A percentile compares a stretch with the other conserved stretches of the same genome.
phyloP scores from a whole-genome alignment of 2,329 filamentous ascomycete species.

The Talaromyces sp. region DNA sequence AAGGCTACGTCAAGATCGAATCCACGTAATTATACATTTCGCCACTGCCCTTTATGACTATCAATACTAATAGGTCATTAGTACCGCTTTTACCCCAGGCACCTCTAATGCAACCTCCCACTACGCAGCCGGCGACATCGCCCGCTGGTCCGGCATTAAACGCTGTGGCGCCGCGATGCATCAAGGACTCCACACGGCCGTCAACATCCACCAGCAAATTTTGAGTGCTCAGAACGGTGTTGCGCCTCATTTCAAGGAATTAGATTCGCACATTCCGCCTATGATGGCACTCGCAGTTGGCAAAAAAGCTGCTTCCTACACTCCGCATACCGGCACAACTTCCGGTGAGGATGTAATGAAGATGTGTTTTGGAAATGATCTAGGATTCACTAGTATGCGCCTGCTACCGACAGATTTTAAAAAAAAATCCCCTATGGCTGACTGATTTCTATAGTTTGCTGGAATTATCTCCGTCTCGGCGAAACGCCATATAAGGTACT shows the following conservation, averaged over 20 bases:
- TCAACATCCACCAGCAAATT: slow-evolving; percentile 60
- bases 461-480: slow-evolving; percentile 52
- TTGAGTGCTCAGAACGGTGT: slow-evolving; percentile 38
- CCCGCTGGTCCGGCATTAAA: slow-evolving; percentile 73
- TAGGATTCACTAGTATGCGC: slow-evolving; percentile 63
- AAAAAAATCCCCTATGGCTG: no score
- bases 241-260: slow-evolving; percentile 47
- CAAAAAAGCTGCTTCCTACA: slow-evolving; percentile 63
- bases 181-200: slow-evolving; percentile 62
- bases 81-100: slow-evolving; percentile 51
- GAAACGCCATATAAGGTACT: slow-evolving; percentile 22
- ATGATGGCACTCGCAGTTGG: slow-evolving; percentile 71
- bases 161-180: slow-evolving; percentile 73
- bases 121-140: slow-evolving; percentile 67
- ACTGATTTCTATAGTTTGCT: slow-evolving; percentile 47
- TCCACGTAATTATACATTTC: slow-evolving; percentile 40
- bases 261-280: slow-evolving; percentile 53
- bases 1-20: slow-evolving; percentile 63
- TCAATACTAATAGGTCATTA: neutral
- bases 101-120: slow-evolving; percentile 59
- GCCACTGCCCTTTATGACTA: neutral
- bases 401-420: no score
- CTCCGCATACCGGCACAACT: slow-evolving; percentile 55
- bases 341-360: slow-evolving; percentile 60
- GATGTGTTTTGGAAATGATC: slow-evolving; percentile 63